phyloP scores from a whole-genome alignment of 2,329 filamentous ascomycete genomes.

The Fusarium mangiferae region DNA sequence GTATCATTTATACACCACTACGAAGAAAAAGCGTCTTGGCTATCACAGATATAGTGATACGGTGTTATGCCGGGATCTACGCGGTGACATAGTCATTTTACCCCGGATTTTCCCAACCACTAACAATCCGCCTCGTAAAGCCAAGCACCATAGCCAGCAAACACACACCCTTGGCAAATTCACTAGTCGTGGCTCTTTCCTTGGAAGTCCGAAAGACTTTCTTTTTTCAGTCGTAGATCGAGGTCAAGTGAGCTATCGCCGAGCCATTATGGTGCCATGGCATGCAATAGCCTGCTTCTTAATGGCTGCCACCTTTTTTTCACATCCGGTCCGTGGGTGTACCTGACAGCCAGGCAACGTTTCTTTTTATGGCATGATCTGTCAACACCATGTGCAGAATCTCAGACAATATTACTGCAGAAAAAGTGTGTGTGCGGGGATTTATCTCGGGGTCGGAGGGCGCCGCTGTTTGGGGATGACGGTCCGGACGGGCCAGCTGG shows the following conservation, averaged over 20 bases:
- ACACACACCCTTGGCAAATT: background rate
- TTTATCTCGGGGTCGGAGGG: constrained; percentile 26
- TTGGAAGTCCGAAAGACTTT: background rate
- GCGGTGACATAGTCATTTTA: background rate
- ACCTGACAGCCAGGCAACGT: constrained; percentile 14
- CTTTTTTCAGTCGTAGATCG: constrained; percentile 1
- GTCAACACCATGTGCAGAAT: constrained; percentile 11
- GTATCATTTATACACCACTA: constrained; percentile 17
- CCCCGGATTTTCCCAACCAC: constrained; percentile 10
- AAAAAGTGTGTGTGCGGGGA: constrained; percentile 22
- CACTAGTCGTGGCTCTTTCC: background rate
- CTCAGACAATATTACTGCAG: constrained; percentile 27
- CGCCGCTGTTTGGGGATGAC: constrained; percentile 16
- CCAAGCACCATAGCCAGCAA: background rate
- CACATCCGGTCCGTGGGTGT: constrained; percentile 28
- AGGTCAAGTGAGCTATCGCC: constrained; percentile 32
- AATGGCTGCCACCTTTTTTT: constrained; percentile 13
- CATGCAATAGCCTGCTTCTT: constrained; percentile 19
- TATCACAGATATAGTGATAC: constrained; percentile 8
- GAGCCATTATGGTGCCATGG: constrained; percentile 23
- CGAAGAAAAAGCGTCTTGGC: constrained; percentile 17
- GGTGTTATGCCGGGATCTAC: constrained; percentile 2
- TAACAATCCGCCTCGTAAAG: background rate
- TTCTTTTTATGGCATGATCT: constrained; percentile 37
- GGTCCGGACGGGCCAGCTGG: constrained; percentile 24